Evolutionary conservation across 495 filamentous ascomycete species (phyloP).

Genomic region (Talaromyces liani): DNA sequence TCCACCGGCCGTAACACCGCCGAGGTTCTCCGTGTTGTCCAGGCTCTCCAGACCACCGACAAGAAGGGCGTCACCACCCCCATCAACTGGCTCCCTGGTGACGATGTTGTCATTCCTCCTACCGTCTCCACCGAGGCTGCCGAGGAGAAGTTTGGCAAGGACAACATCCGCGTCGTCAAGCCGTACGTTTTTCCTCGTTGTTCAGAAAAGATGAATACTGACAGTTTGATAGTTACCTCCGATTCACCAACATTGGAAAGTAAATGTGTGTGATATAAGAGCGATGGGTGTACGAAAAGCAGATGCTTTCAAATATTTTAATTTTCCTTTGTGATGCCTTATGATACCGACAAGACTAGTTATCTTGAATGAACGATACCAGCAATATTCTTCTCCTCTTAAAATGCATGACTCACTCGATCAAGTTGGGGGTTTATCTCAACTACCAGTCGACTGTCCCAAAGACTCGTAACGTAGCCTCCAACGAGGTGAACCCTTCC

Average conservation of each 20-base stretch:
- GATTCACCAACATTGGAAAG: slow-evolving; percentile 36
- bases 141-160: slow-evolving; percentile 66
- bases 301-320: neutral
- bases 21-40: slow-evolving; percentile 90
- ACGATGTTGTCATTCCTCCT: slow-evolving; percentile 95
- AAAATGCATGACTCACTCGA: neutral
- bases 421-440: neutral
- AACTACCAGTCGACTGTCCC: neutral
- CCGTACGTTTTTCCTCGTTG: slow-evolving; percentile 51
- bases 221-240: slow-evolving; percentile 28
- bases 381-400: neutral
- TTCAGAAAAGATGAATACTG: neutral
- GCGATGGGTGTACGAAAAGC: slow-evolving; percentile 1
- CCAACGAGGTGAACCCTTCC: slow-evolving; percentile 1
- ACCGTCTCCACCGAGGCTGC: slow-evolving; percentile 80
- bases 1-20: slow-evolving; percentile 95
- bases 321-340: slow-evolving; percentile 5
- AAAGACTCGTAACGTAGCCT: slow-evolving; percentile 4
- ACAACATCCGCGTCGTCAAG: slow-evolving; percentile 87
- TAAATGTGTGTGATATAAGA: slow-evolving; percentile 16
- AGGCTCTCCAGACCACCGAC: slow-evolving; percentile 95
- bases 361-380: slow-evolving; percentile 1
- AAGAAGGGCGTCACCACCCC: slow-evolving; percentile 92
- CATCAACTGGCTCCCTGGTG: slow-evolving; percentile 83
- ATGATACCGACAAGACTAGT: slow-evolving; percentile 1